Base-by-base conservation (phyloP, 345 rosid genomes). In the Mangifera indica region DNA sequence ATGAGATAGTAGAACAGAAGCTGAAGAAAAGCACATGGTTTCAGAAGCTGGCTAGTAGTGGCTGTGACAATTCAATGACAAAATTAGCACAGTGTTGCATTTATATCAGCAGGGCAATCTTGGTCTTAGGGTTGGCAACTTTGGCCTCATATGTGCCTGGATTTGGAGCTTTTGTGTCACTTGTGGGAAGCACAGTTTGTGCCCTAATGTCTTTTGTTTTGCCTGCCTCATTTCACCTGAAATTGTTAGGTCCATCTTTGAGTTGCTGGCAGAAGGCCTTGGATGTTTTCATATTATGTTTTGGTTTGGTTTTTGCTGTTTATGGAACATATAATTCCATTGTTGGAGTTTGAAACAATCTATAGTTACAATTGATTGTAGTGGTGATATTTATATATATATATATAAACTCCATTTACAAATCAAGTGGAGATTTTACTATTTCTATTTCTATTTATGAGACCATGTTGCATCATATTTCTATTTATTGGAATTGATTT, bases 1-100 rank as follows among this genome's bases (percentile, higher is more conserved):
- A 85, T 10, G 99, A 92, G 89, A 93, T 95, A 58, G 75, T 91
- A 32, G 98, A 93, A 68, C 89, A 84, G 60, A 93, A 89, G 84
- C 76, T 91, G 69, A 81, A 81, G 73, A 87, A 68, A 54, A 64
- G 58, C 1, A 32, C 48, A 17, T 86, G 87, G 80, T 80, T 85
- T 73, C 83, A 78, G 72, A 89, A 75, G 79, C 79, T 67, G 34
- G 72, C 46, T 1, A 42, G 71, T 61, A 54, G 34, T 11, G 81
- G 65, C 22, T 25, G 76, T 56, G 82, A 72, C 59, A 42, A 68
- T 70, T 71, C 86, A 9, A 74, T 76, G 26, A 67, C 82, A 40
- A 67, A 20, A 60, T 29, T 73, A 2, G 86, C 87, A 17, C 88
- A 34, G 60, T 69, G 61, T 3, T 69, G 69, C n/a, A 78, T 72